Percentiles rank a stretch among this genome's conserved stretches.
Conservation (phyloP, 495 filamentous ascomycete species). For the Bombardia bombarda region DNA sequence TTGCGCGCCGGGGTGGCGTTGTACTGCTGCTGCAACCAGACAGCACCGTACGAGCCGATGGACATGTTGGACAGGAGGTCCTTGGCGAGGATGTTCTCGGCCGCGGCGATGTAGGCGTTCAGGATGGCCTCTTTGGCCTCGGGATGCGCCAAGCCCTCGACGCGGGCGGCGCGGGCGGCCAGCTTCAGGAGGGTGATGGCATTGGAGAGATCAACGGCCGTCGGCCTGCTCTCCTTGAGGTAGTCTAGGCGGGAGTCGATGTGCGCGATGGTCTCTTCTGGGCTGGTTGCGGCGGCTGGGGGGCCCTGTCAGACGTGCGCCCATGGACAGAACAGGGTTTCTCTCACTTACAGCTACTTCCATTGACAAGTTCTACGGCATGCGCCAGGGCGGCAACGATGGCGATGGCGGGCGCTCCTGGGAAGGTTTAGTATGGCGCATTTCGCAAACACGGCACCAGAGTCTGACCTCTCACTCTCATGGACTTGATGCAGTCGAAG, state of each 20-base stretch:
- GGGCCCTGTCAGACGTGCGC: not conserved
- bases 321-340: not conserved
- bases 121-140: slow-evolving; percentile 40
- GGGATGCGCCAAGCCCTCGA: slow-evolving; percentile 20
- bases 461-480: slow-evolving; percentile 57
- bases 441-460: not conserved
- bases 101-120: slow-evolving; percentile 61
- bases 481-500: slow-evolving; percentile 85
- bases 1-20: slow-evolving; percentile 32
- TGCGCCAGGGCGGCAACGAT: slow-evolving; percentile 89
- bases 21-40: slow-evolving; percentile 60
- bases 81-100: slow-evolving; percentile 80
- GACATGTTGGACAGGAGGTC: slow-evolving; percentile 78
- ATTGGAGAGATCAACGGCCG: slow-evolving; percentile 89
- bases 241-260: slow-evolving; percentile 72
- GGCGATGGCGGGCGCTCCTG: slow-evolving; percentile 89
- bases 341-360: slow-evolving; percentile 34
- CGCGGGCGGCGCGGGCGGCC: slow-evolving; percentile 35
- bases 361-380: slow-evolving; percentile 61
- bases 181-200: slow-evolving; percentile 71
- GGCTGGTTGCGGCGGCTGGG: slow-evolving; percentile 19
- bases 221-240: slow-evolving; percentile 78
- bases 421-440: slow-evolving; percentile 8
- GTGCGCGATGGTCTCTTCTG: slow-evolving; percentile 54
- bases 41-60: slow-evolving; percentile 76